phyloP scores from a whole-genome alignment of 176 grass and related monocot genomes.

The Eragrostis nindensis region DNA sequence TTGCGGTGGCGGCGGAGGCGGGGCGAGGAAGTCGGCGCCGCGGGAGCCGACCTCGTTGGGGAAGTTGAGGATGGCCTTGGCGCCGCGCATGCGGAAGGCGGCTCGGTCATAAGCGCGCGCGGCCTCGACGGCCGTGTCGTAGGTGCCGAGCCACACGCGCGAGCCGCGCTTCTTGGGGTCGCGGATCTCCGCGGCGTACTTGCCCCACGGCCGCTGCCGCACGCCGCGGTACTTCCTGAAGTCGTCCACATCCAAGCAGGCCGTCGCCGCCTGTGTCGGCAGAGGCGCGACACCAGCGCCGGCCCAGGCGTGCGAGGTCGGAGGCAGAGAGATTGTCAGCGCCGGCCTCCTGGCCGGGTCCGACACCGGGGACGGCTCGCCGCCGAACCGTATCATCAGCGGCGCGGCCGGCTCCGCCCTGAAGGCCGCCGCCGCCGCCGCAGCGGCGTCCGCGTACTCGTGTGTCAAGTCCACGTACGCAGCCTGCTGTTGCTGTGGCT shows the following conservation, averaged over 20 bases:
- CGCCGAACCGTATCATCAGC: slow-evolving; percentile 51
- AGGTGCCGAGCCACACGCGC: slow-evolving; percentile 93
- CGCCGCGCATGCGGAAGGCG: slow-evolving; percentile 75
- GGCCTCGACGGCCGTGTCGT: slow-evolving; percentile 80
- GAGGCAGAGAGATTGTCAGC: slow-evolving; percentile 40
- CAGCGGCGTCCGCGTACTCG: slow-evolving; percentile 25
- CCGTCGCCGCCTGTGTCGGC: not conserved
- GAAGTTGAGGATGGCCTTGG: slow-evolving; percentile 94
- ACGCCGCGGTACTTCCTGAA: slow-evolving; percentile 85
- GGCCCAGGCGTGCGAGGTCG: slow-evolving; percentile 43
- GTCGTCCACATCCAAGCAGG: slow-evolving; percentile 20
- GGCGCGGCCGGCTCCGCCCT: slow-evolving; percentile 32
- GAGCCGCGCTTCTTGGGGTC: slow-evolving; percentile 76
- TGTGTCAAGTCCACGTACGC: slow-evolving; percentile 43
- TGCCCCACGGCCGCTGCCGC: slow-evolving; percentile 85
- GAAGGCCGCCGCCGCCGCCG: not conserved
- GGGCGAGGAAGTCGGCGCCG: slow-evolving; percentile 30
- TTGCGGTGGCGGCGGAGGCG: slow-evolving; percentile 24
- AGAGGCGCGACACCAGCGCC: not conserved
- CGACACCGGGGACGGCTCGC: slow-evolving; percentile 46
- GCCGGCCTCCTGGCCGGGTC: slow-evolving; percentile 12
- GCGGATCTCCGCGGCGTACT: slow-evolving; percentile 92
- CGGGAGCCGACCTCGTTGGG: slow-evolving; percentile 67
- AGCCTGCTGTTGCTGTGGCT: not conserved
- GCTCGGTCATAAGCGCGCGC: slow-evolving; percentile 85